These are phyloP conservation scores for Penicillium crystallinum DNA, from an alignment of 495 filamentous ascomycete species.

Conservation along the genomic window DNA sequence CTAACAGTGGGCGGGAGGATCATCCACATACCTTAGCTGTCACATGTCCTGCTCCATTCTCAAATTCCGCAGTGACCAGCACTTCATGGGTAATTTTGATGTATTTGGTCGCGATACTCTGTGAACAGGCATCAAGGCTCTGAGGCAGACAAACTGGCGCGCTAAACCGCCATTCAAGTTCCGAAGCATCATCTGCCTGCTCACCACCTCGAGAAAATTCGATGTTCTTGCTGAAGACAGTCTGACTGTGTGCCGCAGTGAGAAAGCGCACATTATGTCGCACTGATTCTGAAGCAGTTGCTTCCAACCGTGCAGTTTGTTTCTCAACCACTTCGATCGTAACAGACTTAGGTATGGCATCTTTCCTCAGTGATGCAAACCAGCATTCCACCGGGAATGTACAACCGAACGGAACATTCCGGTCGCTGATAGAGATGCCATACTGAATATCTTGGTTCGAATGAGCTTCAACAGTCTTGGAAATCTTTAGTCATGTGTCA, in stretches of 20 bases:
- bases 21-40: background rate
- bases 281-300: constrained; percentile 18
- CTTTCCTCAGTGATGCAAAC: constrained; percentile 11
- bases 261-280: constrained; percentile 8
- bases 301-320: constrained; percentile 13
- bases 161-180: constrained; percentile 13
- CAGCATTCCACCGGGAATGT: constrained; percentile 14
- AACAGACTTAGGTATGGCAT: constrained; percentile 1
- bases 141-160: constrained; percentile 10
- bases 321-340: constrained; percentile 11
- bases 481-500: background rate
- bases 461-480: constrained; percentile 6
- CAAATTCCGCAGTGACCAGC: constrained; percentile 11
- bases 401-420: constrained; percentile 14
- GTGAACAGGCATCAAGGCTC: constrained; percentile 12
- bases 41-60: background rate
- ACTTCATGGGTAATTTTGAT: constrained; percentile 18
- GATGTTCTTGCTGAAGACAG: constrained; percentile 1
- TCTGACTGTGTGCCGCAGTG: constrained; percentile 7
- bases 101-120: constrained; percentile 7
- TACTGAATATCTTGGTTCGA: constrained; percentile 14
- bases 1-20: background rate
- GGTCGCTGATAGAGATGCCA: constrained; percentile 11
- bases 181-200: background rate
- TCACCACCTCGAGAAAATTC: background rate